These are phyloP conservation scores for Cryomyces minteri DNA, from an alignment of 495 filamentous ascomycete species.

Conservation along the genomic window DNA sequence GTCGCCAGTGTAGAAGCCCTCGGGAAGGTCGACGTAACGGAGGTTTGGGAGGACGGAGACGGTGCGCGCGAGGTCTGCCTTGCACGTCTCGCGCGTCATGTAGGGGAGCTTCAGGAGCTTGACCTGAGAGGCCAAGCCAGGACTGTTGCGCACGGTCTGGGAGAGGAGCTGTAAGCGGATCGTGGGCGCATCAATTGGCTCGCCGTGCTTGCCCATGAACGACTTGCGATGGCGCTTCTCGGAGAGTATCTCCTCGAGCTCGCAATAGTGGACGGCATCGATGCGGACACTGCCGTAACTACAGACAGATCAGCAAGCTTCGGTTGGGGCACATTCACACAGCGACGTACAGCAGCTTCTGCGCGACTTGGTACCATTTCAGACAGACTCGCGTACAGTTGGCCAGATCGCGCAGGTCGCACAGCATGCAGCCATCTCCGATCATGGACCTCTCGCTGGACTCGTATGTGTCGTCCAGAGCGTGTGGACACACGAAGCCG, in stretches of 20 bases:
- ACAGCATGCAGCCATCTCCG: conserved; percentile 84
- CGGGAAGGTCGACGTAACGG: conserved; percentile 79
- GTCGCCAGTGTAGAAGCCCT: conserved; percentile 71
- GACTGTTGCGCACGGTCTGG: conserved; percentile 59
- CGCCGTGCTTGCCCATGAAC: conserved; percentile 54
- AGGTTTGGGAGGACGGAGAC: conserved; percentile 74
- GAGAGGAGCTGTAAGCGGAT: conserved; percentile 60
- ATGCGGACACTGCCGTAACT: conserved; percentile 86
- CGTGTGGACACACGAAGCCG: conserved; percentile 66
- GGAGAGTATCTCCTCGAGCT: conserved; percentile 59
- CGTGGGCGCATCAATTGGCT: conserved; percentile 59
- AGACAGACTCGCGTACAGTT: conserved; percentile 55
- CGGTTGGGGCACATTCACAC: not conserved
- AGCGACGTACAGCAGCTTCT: conserved; percentile 39
- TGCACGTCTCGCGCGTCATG: conserved; percentile 82
- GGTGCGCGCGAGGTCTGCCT: conserved; percentile 65
- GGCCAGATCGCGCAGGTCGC: conserved; percentile 81
- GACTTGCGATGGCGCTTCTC: conserved; percentile 60
- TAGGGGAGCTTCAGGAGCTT: conserved; percentile 81
- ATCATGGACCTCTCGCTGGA: conserved; percentile 66
- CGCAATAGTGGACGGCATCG: conserved; percentile 88
- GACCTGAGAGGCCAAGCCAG: conserved; percentile 44
- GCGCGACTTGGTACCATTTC: conserved; percentile 43
- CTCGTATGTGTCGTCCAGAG: conserved; percentile 54
- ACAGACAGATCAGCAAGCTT: conserved; percentile 2